These are phyloP conservation scores for Chenopodium berlandieri DNA, from an alignment of 148 eudicot species.

Conservation along the genomic window DNA sequence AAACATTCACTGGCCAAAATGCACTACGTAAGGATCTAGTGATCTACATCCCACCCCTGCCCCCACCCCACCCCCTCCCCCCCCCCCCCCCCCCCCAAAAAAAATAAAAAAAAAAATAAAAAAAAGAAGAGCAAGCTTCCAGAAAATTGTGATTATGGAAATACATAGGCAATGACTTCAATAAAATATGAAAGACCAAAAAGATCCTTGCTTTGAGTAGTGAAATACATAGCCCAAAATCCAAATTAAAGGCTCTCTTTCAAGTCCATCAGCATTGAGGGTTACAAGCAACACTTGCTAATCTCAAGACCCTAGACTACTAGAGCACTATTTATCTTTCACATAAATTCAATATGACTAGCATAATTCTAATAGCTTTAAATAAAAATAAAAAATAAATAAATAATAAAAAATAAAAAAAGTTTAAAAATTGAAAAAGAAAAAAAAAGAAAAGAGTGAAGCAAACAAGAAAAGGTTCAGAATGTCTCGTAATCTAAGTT, in stretches of 20 bases:
- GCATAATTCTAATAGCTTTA: neutral
- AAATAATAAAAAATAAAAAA: no score
- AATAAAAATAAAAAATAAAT: no score
- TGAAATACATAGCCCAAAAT: neutral
- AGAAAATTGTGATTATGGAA: neutral
- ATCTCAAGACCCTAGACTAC: conserved; percentile 1
- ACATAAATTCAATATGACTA: neutral
- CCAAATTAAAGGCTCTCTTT: neutral
- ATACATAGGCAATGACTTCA: neutral
- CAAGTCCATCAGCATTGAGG: neutral
- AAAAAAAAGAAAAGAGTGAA: neutral
- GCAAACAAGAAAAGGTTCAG: conserved; percentile 3
- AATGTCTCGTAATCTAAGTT: conserved; percentile 68
- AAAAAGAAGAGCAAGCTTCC: neutral
- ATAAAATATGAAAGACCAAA: conserved; percentile 4
- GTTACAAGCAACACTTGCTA: neutral
- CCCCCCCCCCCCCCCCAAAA: neutral
- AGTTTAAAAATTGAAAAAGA: no score
- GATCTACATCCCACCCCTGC: neutral
- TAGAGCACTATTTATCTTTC: neutral
- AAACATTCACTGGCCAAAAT: neutral
- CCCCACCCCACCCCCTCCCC: neutral
- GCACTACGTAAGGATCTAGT: neutral
- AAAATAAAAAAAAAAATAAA: no score
- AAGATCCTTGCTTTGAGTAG: neutral